These are phyloP conservation scores for Aureobasidium namibiae DNA, from an alignment of 2,329 filamentous ascomycete species.

Conservation along the genomic window DNA sequence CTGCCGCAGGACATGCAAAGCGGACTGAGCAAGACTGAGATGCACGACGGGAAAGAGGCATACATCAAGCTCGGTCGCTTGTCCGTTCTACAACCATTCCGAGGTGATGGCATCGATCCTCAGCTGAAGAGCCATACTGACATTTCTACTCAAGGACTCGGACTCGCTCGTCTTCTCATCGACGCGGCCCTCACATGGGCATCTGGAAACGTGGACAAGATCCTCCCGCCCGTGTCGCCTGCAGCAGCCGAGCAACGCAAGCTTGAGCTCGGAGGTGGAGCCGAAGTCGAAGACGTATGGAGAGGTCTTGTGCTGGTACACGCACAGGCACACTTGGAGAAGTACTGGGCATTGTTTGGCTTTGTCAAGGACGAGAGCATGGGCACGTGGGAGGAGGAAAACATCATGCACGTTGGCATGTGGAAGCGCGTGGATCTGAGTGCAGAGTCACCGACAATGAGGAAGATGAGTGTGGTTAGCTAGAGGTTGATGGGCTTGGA, in stretches of 20 bases:
- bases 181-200: conserved; percentile 62
- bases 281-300: conserved; percentile 47
- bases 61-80: conserved; percentile 78
- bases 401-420: conserved; percentile 81
- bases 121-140: background rate
- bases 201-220: conserved; percentile 44
- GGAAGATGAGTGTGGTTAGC: background rate
- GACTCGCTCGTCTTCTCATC: conserved; percentile 59
- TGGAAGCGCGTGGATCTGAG: conserved; percentile 50
- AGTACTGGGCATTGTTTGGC: conserved; percentile 61
- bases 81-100: conserved; percentile 58
- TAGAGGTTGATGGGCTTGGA: background rate
- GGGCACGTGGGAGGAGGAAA: conserved; percentile 75
- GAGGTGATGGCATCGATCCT: conserved; percentile 34
- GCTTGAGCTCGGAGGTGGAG: conserved; percentile 20
- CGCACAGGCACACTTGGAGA: conserved; percentile 60
- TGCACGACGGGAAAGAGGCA: conserved; percentile 57
- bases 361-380: conserved; percentile 66
- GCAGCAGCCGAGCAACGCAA: conserved; percentile 33
- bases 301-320: conserved; percentile 70
- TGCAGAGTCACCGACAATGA: background rate
- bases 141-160: conserved; percentile 30
- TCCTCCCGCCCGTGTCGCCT: conserved; percentile 32
- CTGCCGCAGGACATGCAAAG: conserved; percentile 13
- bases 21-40: conserved; percentile 32